These are phyloP conservation scores for Melanopsichium pennsylvanicum DNA, from an alignment of 1,284 basidiomycete genomes.

Conservation along the genomic window DNA sequence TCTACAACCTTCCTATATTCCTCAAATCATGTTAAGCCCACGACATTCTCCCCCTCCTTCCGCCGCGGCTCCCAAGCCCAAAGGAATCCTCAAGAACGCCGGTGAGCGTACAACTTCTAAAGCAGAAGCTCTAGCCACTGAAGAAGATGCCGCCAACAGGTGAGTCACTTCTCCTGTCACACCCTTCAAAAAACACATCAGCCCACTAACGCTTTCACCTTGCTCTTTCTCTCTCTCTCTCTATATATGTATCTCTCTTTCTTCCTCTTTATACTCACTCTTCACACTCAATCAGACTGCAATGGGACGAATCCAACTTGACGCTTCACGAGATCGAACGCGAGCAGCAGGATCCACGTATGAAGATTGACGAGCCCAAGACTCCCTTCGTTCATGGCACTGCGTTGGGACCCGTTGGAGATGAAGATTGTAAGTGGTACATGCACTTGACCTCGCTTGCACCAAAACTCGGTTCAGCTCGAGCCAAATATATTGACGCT, in stretches of 20 bases:
- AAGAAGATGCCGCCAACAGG: constrained; percentile 32
- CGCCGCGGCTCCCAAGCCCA: constrained; percentile 58
- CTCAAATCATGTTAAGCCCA: constrained; percentile 34
- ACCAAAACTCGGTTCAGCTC: too few species aligned
- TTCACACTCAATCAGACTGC: constrained; percentile 51
- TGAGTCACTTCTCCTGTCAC: background rate
- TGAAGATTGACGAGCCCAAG: constrained; percentile 66
- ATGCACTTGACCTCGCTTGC: too few species aligned
- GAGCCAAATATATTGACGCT: too few species aligned
- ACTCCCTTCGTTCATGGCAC: constrained; percentile 63
- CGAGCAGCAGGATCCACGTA: constrained; percentile 58
- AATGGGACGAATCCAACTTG: constrained; percentile 64
- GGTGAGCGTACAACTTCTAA: constrained; percentile 40
- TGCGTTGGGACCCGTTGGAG: constrained; percentile 49
- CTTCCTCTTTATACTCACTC: too few species aligned
- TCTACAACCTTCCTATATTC: too few species aligned
- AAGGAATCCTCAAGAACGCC: constrained; percentile 63
- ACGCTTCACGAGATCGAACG: constrained; percentile 62
- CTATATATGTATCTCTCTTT: too few species aligned
- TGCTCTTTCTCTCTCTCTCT: too few species aligned
- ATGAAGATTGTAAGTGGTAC: constrained; percentile 53
- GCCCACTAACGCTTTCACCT: too few species aligned
- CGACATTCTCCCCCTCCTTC: constrained; percentile 60
- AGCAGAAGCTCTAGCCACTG: constrained; percentile 10
- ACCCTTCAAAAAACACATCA: too few species aligned